These are phyloP conservation scores for Apiotrichum siamense DNA, from an alignment of 1,284 basidiomycete genomes.

Conservation along the genomic window DNA sequence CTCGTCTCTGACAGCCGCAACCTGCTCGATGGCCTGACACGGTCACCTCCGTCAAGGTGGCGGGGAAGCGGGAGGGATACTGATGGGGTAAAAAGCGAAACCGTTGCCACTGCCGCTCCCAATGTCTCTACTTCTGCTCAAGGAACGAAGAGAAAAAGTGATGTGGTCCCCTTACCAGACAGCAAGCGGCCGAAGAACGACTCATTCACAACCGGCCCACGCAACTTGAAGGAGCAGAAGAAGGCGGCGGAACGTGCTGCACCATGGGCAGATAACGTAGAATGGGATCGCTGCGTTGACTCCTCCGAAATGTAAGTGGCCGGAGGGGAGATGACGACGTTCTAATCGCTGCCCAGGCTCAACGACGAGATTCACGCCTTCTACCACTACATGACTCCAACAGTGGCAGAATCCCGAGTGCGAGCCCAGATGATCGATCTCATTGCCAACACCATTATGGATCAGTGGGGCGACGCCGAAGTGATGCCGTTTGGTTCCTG, in stretches of 20 bases:
- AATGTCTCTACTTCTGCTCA: no score
- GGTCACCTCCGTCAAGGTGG: not conserved
- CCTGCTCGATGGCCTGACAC: not conserved
- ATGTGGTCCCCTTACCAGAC: not conserved
- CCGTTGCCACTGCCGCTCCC: not conserved
- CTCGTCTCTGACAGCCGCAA: not conserved
- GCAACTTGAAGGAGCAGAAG: constrained; percentile 57
- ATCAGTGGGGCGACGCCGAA: constrained; percentile 69
- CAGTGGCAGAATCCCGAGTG: constrained; percentile 74
- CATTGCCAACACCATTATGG: constrained; percentile 62
- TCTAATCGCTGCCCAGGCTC: constrained; percentile 54
- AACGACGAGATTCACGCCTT: constrained; percentile 81
- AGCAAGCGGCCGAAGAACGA: not conserved
- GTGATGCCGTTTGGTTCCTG: constrained; percentile 89
- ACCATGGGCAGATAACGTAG: constrained; percentile 72
- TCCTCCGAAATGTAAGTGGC: constrained; percentile 72
- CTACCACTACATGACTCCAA: constrained; percentile 80
- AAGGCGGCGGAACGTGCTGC: constrained; percentile 59
- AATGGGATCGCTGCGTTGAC: constrained; percentile 70
- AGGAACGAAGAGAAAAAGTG: constrained; percentile 4
- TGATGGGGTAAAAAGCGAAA: not conserved
- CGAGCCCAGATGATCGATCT: constrained; percentile 68
- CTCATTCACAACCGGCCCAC: constrained; percentile 45
- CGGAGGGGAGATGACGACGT: not conserved
- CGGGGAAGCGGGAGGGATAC: not conserved